Base-by-base conservation (phyloP, 257 asterid species). In the Solanum ahanhuiri region DNA sequence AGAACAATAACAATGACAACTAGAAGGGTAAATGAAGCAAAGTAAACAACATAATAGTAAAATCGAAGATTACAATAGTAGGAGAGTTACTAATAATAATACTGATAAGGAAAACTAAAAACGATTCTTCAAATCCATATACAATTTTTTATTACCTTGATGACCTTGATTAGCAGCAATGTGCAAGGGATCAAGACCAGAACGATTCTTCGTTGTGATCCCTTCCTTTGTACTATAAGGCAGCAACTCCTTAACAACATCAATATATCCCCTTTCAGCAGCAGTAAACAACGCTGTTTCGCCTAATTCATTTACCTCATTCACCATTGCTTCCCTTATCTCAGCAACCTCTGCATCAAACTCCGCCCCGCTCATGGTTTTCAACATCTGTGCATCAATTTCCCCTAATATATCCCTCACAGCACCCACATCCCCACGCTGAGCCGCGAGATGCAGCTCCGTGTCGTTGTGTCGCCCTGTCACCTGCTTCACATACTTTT, bases 381-480 rank as follows among this genome's bases (percentile, higher is more conserved):
- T 88, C 69, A 92, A 81, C 94, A 94, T 93, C 54, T 94, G 97
- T 86, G 88, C 95, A 84, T 94, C 91, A 34, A 93, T 94, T 86
- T 94, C 98, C 82, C 88, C 95, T 30, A 95, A 70, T 84, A 95
- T 93, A 88, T 88, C 91, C 88, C 91, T 91, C 91, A 94, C 97
- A 9, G 94, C 95, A 20, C 85, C 91, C 84, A 91, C 91, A 33
- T 94, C 98, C 3, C 98, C 97, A 57, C 92, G 91, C 87, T 95
- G 96, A 7, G 98, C 95, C 2, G 98, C 98, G 85, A 95, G 89
- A 89, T 95, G 98, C 70, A 95, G 93, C 90, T 93, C 98, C 30
- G 98, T 95, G 45, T 95, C 98, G 6, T 95, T 94, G 93, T 94
- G 96, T 89, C 95, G 89, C 1, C 98, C 98, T 7, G 98, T 94